Conservation (phyloP, 2,329 filamentous ascomycete species). For the Colletotrichum lupini region DNA sequence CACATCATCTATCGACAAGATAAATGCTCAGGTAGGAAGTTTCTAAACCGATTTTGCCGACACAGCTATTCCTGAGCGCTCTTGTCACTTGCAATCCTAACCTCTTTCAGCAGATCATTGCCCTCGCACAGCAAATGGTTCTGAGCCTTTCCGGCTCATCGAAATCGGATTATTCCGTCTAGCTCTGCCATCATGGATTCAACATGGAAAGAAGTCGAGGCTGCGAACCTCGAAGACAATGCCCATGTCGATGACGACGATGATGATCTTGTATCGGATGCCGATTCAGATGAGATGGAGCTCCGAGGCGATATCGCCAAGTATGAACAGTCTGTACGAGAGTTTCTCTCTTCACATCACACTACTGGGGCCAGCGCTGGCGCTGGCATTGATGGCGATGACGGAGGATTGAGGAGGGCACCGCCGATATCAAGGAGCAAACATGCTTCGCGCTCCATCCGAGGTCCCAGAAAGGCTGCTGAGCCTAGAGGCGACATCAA, state of each 20-base stretch:
- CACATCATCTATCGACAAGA: background rate
- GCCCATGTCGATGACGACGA: conserved; percentile 4
- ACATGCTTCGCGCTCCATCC: conserved; percentile 35
- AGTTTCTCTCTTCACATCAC: conserved; percentile 52
- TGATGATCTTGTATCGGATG: conserved; percentile 49
- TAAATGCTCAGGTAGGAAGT: background rate
- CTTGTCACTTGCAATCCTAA: background rate
- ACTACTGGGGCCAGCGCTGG: conserved; percentile 39
- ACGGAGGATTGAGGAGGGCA: conserved; percentile 34
- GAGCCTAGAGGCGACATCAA: conserved; percentile 80
- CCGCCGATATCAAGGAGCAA: conserved; percentile 39
- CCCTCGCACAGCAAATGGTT: background rate
- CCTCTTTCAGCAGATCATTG: background rate
- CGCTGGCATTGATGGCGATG: background rate
- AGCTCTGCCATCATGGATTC: background rate
- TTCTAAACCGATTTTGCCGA: background rate
- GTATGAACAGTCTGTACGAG: conserved; percentile 54
- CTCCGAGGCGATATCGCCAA: conserved; percentile 56
- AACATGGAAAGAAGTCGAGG: background rate
- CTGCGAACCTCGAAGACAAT: background rate
- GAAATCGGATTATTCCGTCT: background rate
- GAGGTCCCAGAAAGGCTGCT: conserved; percentile 68
- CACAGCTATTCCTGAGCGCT: background rate
- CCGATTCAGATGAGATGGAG: conserved; percentile 57
- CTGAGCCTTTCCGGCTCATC: background rate